A percentile compares a stretch with the other conserved stretches of the same genome.
These are phyloP conservation scores for Mortierella alpina DNA, from an alignment of 192 early-diverging fungal genomes.

Conservation along the genomic window DNA sequence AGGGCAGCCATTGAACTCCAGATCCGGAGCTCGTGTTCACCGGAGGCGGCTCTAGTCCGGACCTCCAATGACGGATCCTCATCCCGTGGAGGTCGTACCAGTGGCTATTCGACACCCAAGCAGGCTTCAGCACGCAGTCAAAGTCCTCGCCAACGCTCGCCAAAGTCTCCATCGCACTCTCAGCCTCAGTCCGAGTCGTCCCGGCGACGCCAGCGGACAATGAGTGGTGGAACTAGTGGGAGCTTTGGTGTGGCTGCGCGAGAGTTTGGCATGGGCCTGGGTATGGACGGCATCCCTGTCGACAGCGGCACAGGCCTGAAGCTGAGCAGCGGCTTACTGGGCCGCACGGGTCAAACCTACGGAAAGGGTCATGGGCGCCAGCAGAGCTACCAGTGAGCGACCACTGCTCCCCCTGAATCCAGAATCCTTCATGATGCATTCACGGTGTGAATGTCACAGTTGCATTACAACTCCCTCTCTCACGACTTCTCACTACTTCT, in stretches of 20 bases:
- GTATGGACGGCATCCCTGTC: conserved; percentile 35
- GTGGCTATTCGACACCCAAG: conserved; percentile 19
- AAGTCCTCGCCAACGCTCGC: conserved; percentile 18
- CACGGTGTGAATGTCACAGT: too few species aligned
- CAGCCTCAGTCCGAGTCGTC: neutral
- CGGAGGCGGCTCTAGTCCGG: too few species aligned
- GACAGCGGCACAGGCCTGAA: conserved; percentile 42
- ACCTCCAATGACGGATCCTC: neutral
- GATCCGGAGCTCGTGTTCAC: too few species aligned
- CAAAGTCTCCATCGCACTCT: conserved; percentile 10
- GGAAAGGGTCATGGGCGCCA: neutral
- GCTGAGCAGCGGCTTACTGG: conserved; percentile 23
- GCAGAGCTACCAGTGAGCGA: neutral
- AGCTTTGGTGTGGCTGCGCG: conserved; percentile 24
- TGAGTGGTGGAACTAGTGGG: conserved; percentile 23
- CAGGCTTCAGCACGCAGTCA: conserved; percentile 6
- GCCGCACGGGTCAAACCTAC: conserved; percentile 4
- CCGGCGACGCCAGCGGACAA: conserved; percentile 29
- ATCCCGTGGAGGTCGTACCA: neutral
- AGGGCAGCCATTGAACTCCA: neutral
- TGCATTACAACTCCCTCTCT: too few species aligned
- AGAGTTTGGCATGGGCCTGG: conserved; percentile 48
- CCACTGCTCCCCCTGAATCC: neutral
- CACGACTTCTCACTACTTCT: too few species aligned
- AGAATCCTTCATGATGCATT: too few species aligned